Evolutionary conservation across 805 yeast genomes (phyloP).

Genomic region (Spathaspora arborariae): DNA sequence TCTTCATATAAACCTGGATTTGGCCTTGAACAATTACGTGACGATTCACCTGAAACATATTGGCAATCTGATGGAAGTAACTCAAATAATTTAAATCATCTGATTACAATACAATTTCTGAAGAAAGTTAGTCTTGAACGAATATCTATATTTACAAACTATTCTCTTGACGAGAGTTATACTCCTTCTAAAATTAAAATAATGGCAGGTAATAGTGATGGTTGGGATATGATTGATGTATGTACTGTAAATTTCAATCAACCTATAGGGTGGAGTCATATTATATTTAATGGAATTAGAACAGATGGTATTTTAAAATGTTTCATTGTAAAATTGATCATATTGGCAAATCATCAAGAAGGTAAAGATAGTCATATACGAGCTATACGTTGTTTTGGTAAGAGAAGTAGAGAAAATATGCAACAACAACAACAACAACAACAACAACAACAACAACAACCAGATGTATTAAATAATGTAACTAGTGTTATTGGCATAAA

Average conservation of each 20-base stretch:
- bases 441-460: not conserved
- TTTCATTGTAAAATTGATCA: slow-evolving; percentile 57
- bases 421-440: not conserved
- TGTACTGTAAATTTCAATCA: slow-evolving; percentile 53
- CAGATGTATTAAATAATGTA: slow-evolving; percentile 29
- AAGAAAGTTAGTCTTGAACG: slow-evolving; percentile 68
- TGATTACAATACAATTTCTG: slow-evolving; percentile 71
- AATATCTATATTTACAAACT: slow-evolving; percentile 69
- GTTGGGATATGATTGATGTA: slow-evolving; percentile 72
- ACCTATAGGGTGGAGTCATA: slow-evolving; percentile 77
- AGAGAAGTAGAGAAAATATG: slow-evolving; percentile 23
- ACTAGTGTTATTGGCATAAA: slow-evolving; percentile 39
- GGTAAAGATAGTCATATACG: slow-evolving; percentile 95
- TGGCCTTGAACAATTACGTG: slow-evolving; percentile 69
- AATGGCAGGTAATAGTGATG: slow-evolving; percentile 69
- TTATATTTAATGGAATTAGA: slow-evolving; percentile 53
- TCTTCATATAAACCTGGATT: slow-evolving; percentile 72
- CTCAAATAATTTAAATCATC: slow-evolving; percentile 69
- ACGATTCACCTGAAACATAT: slow-evolving; percentile 64
- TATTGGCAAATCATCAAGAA: slow-evolving; percentile 81
- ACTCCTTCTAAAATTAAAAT: slow-evolving; percentile 73
- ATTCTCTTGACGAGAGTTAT: slow-evolving; percentile 78
- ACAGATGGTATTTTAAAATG: slow-evolving; percentile 60
- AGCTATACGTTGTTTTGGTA: slow-evolving; percentile 57
- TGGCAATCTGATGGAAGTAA: slow-evolving; percentile 93